Evolutionary conservation across 768 basidiomycete genomes (phyloP).

Genomic region (Suillus occidentalis): DNA sequence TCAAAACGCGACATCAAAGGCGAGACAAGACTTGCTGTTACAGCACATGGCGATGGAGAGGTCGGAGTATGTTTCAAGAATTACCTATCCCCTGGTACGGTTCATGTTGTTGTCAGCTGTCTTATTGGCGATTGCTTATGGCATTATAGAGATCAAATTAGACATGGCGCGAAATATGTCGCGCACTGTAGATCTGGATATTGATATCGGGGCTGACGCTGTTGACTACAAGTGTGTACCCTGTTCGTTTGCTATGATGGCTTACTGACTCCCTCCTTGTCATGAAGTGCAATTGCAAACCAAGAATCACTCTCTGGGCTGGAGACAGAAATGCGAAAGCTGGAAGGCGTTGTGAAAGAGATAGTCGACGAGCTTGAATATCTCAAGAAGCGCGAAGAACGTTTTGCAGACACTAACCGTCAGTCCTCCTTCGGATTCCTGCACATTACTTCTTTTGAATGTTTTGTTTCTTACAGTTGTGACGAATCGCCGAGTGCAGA

Average conservation of each 20-base stretch:
- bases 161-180: slow-evolving; percentile 50
- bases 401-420: slow-evolving; percentile 90
- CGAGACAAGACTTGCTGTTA: slow-evolving; percentile 92
- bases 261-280: slow-evolving; percentile 10
- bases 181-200: slow-evolving; percentile 86
- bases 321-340: slow-evolving; percentile 97
- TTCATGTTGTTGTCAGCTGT: neutral
- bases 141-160: slow-evolving; percentile 42
- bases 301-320: slow-evolving; percentile 94
- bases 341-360: slow-evolving; percentile 94
- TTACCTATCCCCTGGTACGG: slow-evolving; percentile 68
- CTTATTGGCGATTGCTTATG: neutral
- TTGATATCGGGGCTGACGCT: slow-evolving; percentile 98
- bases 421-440: slow-evolving; percentile 29
- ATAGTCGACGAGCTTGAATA: slow-evolving; percentile 92
- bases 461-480: slow-evolving; percentile 57
- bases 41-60: slow-evolving; percentile 90
- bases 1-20: slow-evolving; percentile 85
- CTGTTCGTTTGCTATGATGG: neutral
- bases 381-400: slow-evolving; percentile 85
- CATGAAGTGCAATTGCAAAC: slow-evolving; percentile 89
- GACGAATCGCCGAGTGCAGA: slow-evolving; percentile 88
- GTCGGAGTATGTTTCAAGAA: slow-evolving; percentile 96
- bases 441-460: neutral
- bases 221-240: slow-evolving; percentile 95